Conservation (phyloP, 176 grass and related monocot genomes). For the Hyparrhenia diplandra region DNA sequence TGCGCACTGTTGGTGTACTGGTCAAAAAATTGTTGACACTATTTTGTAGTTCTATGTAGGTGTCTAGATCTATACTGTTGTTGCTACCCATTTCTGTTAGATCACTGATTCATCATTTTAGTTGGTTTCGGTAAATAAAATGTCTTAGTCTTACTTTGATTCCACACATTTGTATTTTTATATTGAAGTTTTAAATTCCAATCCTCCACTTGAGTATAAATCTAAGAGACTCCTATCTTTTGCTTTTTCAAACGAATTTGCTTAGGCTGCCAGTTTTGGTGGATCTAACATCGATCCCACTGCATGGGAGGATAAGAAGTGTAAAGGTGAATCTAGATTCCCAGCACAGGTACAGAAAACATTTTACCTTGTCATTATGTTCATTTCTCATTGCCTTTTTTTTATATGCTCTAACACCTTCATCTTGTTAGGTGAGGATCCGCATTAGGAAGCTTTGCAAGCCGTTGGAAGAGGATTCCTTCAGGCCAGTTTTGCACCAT, state of each 20-base stretch:
- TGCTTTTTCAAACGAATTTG: background rate
- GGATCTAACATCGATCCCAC: conserved; percentile 96
- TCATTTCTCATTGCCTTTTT: conserved; percentile 5
- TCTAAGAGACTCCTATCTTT: background rate
- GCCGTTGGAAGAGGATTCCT: conserved; percentile 96
- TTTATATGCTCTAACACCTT: conserved; percentile 24
- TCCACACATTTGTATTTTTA: background rate
- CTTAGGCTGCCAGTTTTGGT: conserved; percentile 90
- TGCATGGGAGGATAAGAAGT: conserved; percentile 98
- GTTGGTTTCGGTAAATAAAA: background rate
- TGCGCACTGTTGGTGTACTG: background rate
- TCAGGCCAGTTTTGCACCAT: conserved; percentile 95
- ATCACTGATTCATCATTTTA: background rate
- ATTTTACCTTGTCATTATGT: background rate
- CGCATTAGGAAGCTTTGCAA: conserved; percentile 88
- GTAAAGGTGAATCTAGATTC: conserved; percentile 97
- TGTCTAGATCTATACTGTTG: background rate
- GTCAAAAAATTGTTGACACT: background rate
- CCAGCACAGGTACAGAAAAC: conserved; percentile 71
- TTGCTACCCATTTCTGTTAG: background rate
- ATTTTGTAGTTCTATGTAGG: background rate
- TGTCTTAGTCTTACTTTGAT: background rate
- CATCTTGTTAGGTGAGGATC: conserved; percentile 77
- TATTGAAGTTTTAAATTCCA: background rate
- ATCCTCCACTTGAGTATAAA: background rate